Evolutionary conservation across 1,284 basidiomycete species (phyloP), one percentile per base, ranked within the genome.

Genomic region (Melampsora larici-populina): DNA sequence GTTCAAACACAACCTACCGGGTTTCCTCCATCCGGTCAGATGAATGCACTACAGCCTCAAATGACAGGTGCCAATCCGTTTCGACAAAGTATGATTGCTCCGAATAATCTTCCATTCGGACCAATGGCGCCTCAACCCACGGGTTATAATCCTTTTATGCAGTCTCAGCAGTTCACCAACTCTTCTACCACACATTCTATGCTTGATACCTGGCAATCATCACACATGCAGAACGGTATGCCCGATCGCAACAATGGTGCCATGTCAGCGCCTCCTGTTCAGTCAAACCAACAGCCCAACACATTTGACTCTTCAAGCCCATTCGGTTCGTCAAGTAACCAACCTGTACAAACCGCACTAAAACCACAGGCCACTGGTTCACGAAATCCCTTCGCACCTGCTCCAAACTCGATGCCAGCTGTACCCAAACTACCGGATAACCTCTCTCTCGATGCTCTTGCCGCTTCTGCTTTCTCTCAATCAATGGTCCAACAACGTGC

Each of bases 331-430:
- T 79, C 82, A 78, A 75, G 82, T 31, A 75, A 82, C 33, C 81
- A 81, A 64, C 81, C 79, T 31, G 46, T 77, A 24, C 60, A 79
- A 69, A 43, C 71, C 79, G 82, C 78, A 1, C 88, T 98, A n/a
- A 89, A 89, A 81, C 88, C 93, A 6, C 95, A 98, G 83, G 89
- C 91, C 84, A 99, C 96, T 1, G 95, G 96, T 24, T 93, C 92
- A 2, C 90, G 90, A 81, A 99, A 99, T 86, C 96, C 96, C 0
- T 99, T 99, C 81, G 94, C 94, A 8, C 88, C 90, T 31, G 88
- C 91, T 1, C 86, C 88, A 2, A 86, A 89, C 60, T 85, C 90
- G 79, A 8, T 78, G 79, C 80, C 77, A 18, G 65, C 76, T 67
- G 78, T 75, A 46, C 70, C 79, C 21, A 64, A 64, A 15, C 69